Percentiles rank a stretch among this genome's conserved stretches.
Evolutionary conservation across 495 filamentous ascomycete genomes (phyloP).

Genomic region (Diplogelasinospora grovesii): DNA sequence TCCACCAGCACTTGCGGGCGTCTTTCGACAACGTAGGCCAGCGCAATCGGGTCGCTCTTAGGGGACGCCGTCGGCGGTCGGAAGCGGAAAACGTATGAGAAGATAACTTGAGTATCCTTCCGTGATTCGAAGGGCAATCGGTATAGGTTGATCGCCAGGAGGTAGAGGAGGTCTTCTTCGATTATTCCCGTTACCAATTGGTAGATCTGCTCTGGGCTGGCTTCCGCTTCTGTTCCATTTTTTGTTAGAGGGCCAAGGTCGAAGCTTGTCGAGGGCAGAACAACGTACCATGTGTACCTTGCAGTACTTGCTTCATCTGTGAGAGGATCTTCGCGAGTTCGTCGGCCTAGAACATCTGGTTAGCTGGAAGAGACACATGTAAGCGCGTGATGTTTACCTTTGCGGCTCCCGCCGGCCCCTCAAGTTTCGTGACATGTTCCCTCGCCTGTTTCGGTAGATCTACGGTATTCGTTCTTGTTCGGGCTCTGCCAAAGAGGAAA

Average conservation of each 20-base stretch:
- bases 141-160: constrained; percentile 71
- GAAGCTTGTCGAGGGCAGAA: background rate
- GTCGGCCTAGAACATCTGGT: constrained; percentile 33
- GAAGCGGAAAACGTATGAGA: constrained; percentile 83
- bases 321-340: constrained; percentile 62
- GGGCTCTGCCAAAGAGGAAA: constrained; percentile 80
- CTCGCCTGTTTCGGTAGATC: constrained; percentile 48
- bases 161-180: constrained; percentile 78
- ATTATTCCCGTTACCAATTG: constrained; percentile 73
- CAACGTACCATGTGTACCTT: constrained; percentile 69
- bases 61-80: constrained; percentile 51
- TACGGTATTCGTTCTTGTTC: constrained; percentile 47
- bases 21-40: constrained; percentile 77
- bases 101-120: constrained; percentile 84
- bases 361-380: background rate
- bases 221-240: constrained; percentile 63
- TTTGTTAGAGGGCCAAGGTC: background rate
- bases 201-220: constrained; percentile 77
- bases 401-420: constrained; percentile 42
- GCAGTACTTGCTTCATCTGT: constrained; percentile 77
- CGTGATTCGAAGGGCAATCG: constrained; percentile 87
- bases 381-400: constrained; percentile 35
- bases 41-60: constrained; percentile 65
- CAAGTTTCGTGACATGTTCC: constrained; percentile 48
- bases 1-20: constrained; percentile 82